Conservation (phyloP, 768 basidiomycete species). For the Agaricus subrufescens region DNA sequence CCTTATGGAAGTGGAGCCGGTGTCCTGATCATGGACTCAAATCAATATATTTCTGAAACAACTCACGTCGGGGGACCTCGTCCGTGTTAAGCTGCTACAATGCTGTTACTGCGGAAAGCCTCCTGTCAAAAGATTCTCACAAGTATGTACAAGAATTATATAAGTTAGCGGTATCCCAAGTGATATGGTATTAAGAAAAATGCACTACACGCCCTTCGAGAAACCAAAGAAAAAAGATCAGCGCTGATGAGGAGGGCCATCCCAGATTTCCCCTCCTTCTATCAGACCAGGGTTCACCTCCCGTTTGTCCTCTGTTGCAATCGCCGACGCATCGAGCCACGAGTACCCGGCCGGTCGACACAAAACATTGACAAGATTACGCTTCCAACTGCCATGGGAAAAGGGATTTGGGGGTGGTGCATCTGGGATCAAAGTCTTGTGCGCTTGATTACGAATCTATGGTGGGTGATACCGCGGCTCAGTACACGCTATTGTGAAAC, state of each 20-base stretch:
- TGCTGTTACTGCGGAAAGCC: not conserved
- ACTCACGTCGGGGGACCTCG: constrained; percentile 5
- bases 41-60: constrained; percentile 15
- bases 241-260: not conserved
- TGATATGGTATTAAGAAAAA: constrained; percentile 6
- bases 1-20: constrained; percentile 34
- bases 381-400: constrained; percentile 69
- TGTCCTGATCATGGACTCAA: constrained; percentile 13
- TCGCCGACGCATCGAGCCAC: constrained; percentile 64
- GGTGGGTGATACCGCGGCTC: no score
- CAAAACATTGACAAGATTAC: constrained; percentile 71
- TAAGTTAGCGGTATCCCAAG: constrained; percentile 3
- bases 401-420: constrained; percentile 81
- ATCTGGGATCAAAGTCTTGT: constrained; percentile 61
- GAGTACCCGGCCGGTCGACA: constrained; percentile 79
- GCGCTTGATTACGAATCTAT: constrained; percentile 84
- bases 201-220: constrained; percentile 1
- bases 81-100: not conserved
- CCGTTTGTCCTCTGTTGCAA: constrained; percentile 69
- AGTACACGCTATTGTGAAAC: no score
- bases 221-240: not conserved
- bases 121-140: not conserved
- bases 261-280: constrained; percentile 11
- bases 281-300: constrained; percentile 64
- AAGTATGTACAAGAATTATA: not conserved